Conservation (phyloP, 257 asterid genomes). For the Solanum infundibuliforme region DNA sequence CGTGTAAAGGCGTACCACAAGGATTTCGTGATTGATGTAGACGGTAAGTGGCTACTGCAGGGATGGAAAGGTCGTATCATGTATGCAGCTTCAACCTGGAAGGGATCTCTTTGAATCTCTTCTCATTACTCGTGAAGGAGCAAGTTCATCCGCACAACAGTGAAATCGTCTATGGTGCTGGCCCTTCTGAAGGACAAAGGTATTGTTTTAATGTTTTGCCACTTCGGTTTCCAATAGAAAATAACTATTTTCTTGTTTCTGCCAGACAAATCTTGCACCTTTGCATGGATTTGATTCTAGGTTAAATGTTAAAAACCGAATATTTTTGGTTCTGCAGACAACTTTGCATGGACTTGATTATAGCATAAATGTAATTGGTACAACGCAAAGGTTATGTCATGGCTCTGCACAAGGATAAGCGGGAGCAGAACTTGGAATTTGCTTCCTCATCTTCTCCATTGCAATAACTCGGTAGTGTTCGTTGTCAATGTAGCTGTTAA, state of each 20-base stretch:
- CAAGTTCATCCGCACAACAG: background rate
- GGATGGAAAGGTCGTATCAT: constrained; percentile 41
- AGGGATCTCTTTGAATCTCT: constrained; percentile 1
- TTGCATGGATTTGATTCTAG: background rate
- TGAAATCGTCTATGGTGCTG: background rate
- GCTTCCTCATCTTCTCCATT: background rate
- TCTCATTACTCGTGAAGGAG: background rate
- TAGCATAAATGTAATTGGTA: background rate
- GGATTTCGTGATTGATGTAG: constrained; percentile 30
- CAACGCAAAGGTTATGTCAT: background rate
- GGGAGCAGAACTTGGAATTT: background rate
- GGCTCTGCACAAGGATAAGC: background rate
- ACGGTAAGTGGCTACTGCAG: constrained; percentile 29
- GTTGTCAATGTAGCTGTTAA: background rate
- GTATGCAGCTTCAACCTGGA: constrained; percentile 31
- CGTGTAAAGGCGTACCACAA: constrained; percentile 18
- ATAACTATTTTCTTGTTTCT: background rate
- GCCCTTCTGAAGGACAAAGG: background rate
- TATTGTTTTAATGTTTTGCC: background rate
- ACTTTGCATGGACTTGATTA: background rate
- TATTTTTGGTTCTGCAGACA: background rate
- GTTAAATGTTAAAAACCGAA: background rate
- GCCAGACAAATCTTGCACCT: background rate
- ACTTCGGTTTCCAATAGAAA: background rate
- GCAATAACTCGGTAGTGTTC: background rate